Conservation (phyloP, 768 basidiomycete genomes). For the Hericium coralloides region DNA sequence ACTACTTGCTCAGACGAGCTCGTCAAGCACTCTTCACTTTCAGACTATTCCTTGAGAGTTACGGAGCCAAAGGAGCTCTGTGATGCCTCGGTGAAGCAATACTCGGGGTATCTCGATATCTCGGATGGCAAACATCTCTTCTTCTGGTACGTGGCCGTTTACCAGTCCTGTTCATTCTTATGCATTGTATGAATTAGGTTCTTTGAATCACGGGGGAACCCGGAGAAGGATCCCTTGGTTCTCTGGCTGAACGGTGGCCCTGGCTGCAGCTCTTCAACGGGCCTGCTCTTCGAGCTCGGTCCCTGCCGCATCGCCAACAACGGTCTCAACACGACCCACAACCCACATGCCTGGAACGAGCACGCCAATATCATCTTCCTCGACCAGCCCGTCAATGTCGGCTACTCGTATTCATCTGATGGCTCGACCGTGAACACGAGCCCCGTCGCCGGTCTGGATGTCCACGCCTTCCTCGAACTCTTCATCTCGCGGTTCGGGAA, state of each 20-base stretch:
- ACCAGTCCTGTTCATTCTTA: not conserved
- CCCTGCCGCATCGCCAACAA: constrained; percentile 11
- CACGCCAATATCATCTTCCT: constrained; percentile 73
- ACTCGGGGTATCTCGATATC: constrained; percentile 52
- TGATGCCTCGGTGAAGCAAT: constrained; percentile 41
- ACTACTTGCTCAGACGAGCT: constrained; percentile 26
- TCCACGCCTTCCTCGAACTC: constrained; percentile 76
- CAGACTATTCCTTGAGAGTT: constrained; percentile 29
- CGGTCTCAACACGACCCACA: constrained; percentile 56
- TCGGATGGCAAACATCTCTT: constrained; percentile 46
- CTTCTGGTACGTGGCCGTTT: constrained; percentile 36
- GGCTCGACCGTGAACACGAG: constrained; percentile 69
- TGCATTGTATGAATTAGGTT: constrained; percentile 43
- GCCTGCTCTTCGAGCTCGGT: constrained; percentile 14
- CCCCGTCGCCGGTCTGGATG: constrained; percentile 83
- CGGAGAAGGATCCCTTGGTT: constrained; percentile 71
- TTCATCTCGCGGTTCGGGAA: constrained; percentile 72
- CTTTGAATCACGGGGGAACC: constrained; percentile 75
- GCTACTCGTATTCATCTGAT: constrained; percentile 78
- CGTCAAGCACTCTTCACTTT: constrained; percentile 29
- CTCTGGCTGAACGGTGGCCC: constrained; percentile 85
- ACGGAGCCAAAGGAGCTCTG: constrained; percentile 36
- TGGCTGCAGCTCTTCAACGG: constrained; percentile 24
- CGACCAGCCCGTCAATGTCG: constrained; percentile 80
- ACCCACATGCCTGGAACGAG: constrained; percentile 81